phyloP scores from a whole-genome alignment of 139 green algal species.

The Chlorella ohadii region DNA sequence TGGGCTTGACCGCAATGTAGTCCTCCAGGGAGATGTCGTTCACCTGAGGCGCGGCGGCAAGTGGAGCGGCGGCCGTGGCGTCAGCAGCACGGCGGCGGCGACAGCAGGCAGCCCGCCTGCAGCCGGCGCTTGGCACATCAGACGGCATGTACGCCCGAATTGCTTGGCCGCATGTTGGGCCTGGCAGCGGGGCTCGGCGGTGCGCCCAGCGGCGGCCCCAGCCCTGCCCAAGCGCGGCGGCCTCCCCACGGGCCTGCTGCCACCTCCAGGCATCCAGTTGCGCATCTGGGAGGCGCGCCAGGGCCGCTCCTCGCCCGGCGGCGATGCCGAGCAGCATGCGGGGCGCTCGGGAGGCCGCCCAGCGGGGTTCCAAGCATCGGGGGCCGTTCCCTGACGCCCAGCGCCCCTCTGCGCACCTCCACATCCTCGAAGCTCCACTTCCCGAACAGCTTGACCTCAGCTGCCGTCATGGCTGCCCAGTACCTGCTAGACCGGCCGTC shows the following conservation, averaged over 20 bases:
- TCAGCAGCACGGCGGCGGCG: background rate
- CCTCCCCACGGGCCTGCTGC: background rate
- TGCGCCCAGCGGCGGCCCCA: too few relatives aligned
- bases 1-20: constrained; percentile 98
- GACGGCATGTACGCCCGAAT: too few relatives aligned
- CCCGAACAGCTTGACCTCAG: constrained; percentile 89
- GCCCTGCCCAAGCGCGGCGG: too few relatives aligned
- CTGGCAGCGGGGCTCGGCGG: too few relatives aligned
- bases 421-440: constrained; percentile 98
- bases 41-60: constrained; percentile 68
- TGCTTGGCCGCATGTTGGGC: too few relatives aligned
- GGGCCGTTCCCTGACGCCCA: too few relatives aligned
- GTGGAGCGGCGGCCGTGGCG: too few relatives aligned
- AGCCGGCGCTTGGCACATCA: too few relatives aligned
- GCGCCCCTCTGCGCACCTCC: constrained; percentile 72
- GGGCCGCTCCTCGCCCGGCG: too few relatives aligned
- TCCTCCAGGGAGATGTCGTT: constrained; percentile 99
- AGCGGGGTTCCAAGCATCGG: too few relatives aligned
- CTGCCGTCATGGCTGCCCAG: background rate
- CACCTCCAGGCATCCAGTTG: too few relatives aligned
- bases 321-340: background rate
- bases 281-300: background rate
- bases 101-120: background rate
- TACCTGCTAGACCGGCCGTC: background rate
- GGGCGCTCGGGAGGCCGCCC: too few relatives aligned